A percentile compares a stretch with the other conserved stretches of the same genome.
These are phyloP conservation scores for Agroathelia rolfsii DNA, from an alignment of 1,284 basidiomycete genomes.

Conservation along the genomic window DNA sequence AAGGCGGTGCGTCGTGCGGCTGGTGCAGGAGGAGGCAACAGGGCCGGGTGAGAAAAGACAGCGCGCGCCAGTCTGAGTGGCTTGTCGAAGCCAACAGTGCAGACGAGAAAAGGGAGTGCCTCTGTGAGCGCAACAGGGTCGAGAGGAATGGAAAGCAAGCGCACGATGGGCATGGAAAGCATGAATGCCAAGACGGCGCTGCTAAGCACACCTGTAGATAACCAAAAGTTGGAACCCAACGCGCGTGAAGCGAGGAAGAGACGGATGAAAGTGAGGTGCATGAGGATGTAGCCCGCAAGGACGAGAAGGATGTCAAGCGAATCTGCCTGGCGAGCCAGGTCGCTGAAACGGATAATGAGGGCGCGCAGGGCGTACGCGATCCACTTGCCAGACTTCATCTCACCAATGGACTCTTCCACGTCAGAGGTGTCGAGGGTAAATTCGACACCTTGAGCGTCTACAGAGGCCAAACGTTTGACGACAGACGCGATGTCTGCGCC, in stretches of 20 bases:
- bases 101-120: conserved; percentile 94
- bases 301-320: conserved; percentile 94
- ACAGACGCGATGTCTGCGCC: conserved; percentile 38
- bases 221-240: conserved; percentile 85
- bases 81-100: conserved; percentile 97
- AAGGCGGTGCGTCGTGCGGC: conserved; percentile 29
- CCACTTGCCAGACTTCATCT: conserved; percentile 75
- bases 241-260: conserved; percentile 81
- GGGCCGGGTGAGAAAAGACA: conserved; percentile 78
- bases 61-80: conserved; percentile 87
- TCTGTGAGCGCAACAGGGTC: conserved; percentile 92
- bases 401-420: conserved; percentile 42
- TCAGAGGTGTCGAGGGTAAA: conserved; percentile 30
- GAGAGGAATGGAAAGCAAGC: conserved; percentile 77
- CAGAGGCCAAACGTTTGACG: conserved; percentile 26
- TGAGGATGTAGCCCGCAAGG: conserved; percentile 89
- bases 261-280: conserved; percentile 93
- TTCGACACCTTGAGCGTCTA: conserved; percentile 30
- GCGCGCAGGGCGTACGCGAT: conserved; percentile 79
- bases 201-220: conserved; percentile 77
- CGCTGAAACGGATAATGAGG: conserved; percentile 77
- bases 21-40: conserved; percentile 23
- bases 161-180: conserved; percentile 77
- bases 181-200: conserved; percentile 86
- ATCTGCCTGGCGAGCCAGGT: conserved; percentile 84